Percentiles rank a stretch among this genome's conserved stretches.
Evolutionary conservation across 2,329 filamentous ascomycete genomes (phyloP).

Genomic region (Alternaria postmessia): DNA sequence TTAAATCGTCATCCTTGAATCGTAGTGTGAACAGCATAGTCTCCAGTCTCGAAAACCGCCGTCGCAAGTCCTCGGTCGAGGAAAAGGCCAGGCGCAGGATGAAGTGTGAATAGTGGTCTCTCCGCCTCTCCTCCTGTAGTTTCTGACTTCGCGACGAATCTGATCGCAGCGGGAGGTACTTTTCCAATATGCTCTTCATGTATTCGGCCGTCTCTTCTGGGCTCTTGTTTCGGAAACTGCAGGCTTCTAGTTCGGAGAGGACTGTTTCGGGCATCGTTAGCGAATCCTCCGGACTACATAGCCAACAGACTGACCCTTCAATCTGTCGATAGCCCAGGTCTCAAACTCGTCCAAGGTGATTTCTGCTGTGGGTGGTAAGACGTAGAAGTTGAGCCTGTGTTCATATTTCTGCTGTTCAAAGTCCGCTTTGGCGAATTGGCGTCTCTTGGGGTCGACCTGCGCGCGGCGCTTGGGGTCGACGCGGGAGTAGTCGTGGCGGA

Average conservation of each 20-base stretch:
- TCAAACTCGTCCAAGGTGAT: slow-evolving; percentile 98
- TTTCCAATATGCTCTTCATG: slow-evolving; percentile 86
- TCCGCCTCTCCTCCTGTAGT: slow-evolving; percentile 78
- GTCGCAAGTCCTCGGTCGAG: slow-evolving; percentile 86
- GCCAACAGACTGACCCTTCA: slow-evolving; percentile 65
- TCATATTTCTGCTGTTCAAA: slow-evolving; percentile 83
- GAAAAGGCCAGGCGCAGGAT: slow-evolving; percentile 94
- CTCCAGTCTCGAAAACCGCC: slow-evolving; percentile 86
- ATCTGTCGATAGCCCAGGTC: slow-evolving; percentile 94
- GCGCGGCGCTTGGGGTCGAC: slow-evolving; percentile 77
- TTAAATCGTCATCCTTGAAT: slow-evolving; percentile 76
- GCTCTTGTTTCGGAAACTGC: slow-evolving; percentile 90
- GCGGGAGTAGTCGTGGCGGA: slow-evolving; percentile 52
- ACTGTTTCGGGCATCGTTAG: slow-evolving; percentile 59
- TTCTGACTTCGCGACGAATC: slow-evolving; percentile 70
- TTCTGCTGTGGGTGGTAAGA: slow-evolving; percentile 85
- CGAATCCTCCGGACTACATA: rapidly evolving
- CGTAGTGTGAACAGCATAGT: slow-evolving; percentile 87
- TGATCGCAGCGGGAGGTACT: slow-evolving; percentile 81
- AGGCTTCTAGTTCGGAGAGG: slow-evolving; percentile 88
- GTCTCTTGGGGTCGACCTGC: slow-evolving; percentile 80
- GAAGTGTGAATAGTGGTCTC: slow-evolving; percentile 98
- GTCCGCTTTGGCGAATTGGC: slow-evolving; percentile 80
- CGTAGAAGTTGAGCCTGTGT: slow-evolving; percentile 91
- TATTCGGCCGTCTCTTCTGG: slow-evolving; percentile 82